These are phyloP conservation scores for Conidiobolus incongruus DNA, from an alignment of 371 early-diverging fungal species.

Conservation along the genomic window DNA sequence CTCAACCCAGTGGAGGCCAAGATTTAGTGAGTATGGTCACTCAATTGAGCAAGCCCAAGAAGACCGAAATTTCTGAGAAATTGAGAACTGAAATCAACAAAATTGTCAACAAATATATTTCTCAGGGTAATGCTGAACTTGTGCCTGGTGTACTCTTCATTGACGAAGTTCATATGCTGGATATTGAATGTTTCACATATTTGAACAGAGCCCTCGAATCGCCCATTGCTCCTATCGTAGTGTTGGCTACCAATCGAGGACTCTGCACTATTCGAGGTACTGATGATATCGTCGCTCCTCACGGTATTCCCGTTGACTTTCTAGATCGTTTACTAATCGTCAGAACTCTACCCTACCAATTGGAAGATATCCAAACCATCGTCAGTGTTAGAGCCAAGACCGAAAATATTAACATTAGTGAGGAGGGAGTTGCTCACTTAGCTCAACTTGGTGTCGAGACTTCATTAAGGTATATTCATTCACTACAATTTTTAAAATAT, in stretches of 20 bases:
- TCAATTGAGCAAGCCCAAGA: conserved; percentile 88
- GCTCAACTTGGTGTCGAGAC: conserved; percentile 66
- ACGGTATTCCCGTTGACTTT: conserved; percentile 94
- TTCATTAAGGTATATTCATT: conserved; percentile 19
- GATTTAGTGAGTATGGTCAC: conserved; percentile 97
- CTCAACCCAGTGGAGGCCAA: conserved; percentile 86
- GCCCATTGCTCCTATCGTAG: conserved; percentile 86
- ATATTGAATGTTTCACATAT: conserved; percentile 97
- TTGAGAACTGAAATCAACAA: conserved; percentile 96
- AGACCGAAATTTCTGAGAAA: conserved; percentile 96
- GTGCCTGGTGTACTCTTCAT: conserved; percentile 96
- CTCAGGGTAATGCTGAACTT: conserved; percentile 93
- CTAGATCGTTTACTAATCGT: conserved; percentile 91
- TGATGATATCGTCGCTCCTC: conserved; percentile 77
- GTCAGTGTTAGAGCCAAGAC: conserved; percentile 77
- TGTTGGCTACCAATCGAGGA: conserved; percentile 94
- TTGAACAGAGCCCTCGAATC: conserved; percentile 93
- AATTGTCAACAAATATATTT: conserved; percentile 95
- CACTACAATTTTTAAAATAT: background rate
- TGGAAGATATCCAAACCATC: conserved; percentile 79
- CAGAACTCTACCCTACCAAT: conserved; percentile 78
- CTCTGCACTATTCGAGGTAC: conserved; percentile 87
- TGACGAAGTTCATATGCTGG: conserved; percentile 97
- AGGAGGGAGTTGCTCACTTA: conserved; percentile 49
- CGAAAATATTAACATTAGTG: conserved; percentile 52